A percentile compares a stretch with the other conserved stretches of the same genome.
These are phyloP conservation scores for Cryphonectria naterciae DNA, from an alignment of 2,329 filamentous ascomycete genomes.

Conservation along the genomic window DNA sequence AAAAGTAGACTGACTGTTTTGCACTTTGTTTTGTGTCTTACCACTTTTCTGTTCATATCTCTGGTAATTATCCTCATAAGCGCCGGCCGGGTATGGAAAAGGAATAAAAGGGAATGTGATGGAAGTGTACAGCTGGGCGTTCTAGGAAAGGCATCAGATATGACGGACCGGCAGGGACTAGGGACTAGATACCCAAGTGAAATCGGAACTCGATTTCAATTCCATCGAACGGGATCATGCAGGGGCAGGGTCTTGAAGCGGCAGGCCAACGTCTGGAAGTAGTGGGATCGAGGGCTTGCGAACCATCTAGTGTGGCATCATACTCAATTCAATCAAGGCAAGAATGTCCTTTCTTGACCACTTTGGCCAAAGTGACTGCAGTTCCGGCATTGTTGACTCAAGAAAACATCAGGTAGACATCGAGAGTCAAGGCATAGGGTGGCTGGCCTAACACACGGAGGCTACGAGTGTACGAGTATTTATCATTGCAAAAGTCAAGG, in stretches of 20 bases:
- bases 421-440: not conserved
- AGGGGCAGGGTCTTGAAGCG: not conserved
- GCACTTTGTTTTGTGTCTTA: not conserved
- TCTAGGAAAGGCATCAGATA: not conserved
- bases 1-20: not conserved
- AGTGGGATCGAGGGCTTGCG: not conserved
- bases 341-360: not conserved
- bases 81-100: not conserved
- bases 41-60: not conserved
- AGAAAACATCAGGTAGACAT: not conserved
- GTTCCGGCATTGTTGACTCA: not conserved
- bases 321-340: not conserved
- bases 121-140: not conserved
- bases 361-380: not conserved
- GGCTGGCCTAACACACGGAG: not conserved
- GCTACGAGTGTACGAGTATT: not conserved
- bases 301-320: not conserved
- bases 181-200: conserved; percentile 4
- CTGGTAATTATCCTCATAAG: not conserved
- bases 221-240: not conserved
- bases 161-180: not conserved
- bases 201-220: not conserved
- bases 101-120: not conserved
- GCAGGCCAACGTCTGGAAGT: not conserved
- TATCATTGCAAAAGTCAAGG: not conserved